These are phyloP conservation scores for Datisca glomerata DNA, from an alignment of 306 rosid genomes.

Conservation along the genomic window DNA sequence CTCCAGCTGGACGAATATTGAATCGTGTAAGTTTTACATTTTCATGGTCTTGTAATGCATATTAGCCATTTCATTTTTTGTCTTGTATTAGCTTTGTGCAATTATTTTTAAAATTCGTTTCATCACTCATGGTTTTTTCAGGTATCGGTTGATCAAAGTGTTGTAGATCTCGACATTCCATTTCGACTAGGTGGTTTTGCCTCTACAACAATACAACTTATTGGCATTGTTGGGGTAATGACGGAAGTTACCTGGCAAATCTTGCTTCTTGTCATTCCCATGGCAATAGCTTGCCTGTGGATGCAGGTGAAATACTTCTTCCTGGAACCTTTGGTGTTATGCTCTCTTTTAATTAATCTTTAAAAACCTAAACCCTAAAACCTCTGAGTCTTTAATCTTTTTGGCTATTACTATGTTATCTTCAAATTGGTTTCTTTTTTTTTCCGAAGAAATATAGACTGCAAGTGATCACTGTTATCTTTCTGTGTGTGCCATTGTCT, in stretches of 20 bases:
- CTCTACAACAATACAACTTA: conserved; percentile 82
- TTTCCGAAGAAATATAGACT: too few species aligned
- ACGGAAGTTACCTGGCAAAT: conserved; percentile 87
- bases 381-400: too few species aligned
- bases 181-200: conserved; percentile 97
- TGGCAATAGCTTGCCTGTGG: conserved; percentile 96
- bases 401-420: too few species aligned
- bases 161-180: conserved; percentile 96
- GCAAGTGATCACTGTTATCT: too few species aligned
- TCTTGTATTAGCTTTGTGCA: background rate
- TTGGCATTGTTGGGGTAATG: conserved; percentile 91
- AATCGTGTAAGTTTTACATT: conserved; percentile 59
- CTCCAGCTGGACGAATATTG: conserved; percentile 94
- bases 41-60: background rate
- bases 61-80: background rate
- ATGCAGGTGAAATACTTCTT: conserved; percentile 71
- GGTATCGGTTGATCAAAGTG: conserved; percentile 97
- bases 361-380: too few species aligned
- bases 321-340: background rate
- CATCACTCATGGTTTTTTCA: conserved; percentile 13
- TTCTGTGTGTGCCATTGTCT: too few species aligned
- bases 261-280: conserved; percentile 78
- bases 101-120: background rate
- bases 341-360: background rate
- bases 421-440: too few species aligned